Conservation (phyloP, 257 asterid genomes). For the Solanum infundibuliforme region DNA sequence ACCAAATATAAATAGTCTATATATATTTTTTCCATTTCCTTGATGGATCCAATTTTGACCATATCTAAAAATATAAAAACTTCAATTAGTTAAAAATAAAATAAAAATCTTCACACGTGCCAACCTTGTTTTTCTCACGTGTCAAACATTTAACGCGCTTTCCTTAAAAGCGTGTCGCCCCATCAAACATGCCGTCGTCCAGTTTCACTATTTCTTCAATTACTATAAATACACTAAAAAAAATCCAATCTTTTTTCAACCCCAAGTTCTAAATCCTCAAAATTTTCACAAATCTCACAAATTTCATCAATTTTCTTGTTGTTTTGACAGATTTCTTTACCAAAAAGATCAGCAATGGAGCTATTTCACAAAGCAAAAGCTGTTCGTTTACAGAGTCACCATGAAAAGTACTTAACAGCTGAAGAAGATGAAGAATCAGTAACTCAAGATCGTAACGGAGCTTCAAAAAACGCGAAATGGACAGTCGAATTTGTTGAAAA, state of each 20-base stretch:
- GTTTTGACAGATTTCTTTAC: not conserved
- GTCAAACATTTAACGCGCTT: not conserved
- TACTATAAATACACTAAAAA: not conserved
- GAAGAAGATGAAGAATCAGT: slow-evolving; percentile 35
- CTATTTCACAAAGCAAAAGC: slow-evolving; percentile 25
- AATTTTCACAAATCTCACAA: not conserved
- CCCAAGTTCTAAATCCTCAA: not conserved
- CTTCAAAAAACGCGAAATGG: slow-evolving; percentile 28
- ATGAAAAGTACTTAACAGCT: slow-evolving; percentile 30
- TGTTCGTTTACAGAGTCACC: slow-evolving; percentile 19
- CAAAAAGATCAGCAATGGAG: slow-evolving; percentile 24
- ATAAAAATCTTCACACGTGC: not conserved
- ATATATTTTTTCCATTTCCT: not conserved
- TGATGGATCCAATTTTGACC: not conserved
- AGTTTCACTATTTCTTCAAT: not conserved
- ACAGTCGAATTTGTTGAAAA: slow-evolving; percentile 18
- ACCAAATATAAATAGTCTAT: not conserved
- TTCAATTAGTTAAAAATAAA: not conserved
- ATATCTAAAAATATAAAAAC: not conserved
- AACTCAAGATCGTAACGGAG: slow-evolving; percentile 24
- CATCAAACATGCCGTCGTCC: slow-evolving; percentile 2
- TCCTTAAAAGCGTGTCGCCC: slow-evolving; percentile 1
- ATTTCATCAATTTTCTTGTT: too few relatives aligned
- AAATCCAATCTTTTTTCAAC: not conserved
- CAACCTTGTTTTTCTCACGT: not conserved